Conservation (phyloP, 768 basidiomycete genomes). For the Kwoniella europaea region DNA sequence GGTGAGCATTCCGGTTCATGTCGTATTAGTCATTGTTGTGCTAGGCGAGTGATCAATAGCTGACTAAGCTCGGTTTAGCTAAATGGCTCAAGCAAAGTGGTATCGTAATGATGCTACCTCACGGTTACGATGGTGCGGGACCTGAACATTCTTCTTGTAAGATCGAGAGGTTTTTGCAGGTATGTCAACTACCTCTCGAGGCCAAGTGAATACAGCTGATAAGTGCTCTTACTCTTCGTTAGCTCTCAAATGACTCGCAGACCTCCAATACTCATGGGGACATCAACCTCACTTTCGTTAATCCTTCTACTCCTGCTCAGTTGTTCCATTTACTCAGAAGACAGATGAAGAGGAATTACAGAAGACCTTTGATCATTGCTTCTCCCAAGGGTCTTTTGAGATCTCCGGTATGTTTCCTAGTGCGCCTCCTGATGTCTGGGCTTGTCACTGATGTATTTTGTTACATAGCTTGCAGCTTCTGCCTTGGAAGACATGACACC, state of each 20-base stretch:
- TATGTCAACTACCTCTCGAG: slow-evolving; percentile 45
- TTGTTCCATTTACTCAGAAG: slow-evolving; percentile 92
- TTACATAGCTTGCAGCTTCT: slow-evolving; percentile 73
- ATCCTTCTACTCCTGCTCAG: slow-evolving; percentile 86
- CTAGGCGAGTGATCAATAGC: background rate
- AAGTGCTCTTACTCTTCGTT: background rate
- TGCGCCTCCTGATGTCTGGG: background rate
- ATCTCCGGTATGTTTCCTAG: slow-evolving; percentile 66
- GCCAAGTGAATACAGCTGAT: background rate
- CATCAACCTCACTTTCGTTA: slow-evolving; percentile 82
- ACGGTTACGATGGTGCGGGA: slow-evolving; percentile 87
- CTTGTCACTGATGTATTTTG: too few species aligned
- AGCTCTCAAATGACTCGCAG: slow-evolving; percentile 78
- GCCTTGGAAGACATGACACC: slow-evolving; percentile 67
- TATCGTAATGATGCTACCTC: slow-evolving; percentile 80
- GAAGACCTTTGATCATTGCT: slow-evolving; percentile 83
- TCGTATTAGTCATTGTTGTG: too few species aligned
- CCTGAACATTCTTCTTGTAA: slow-evolving; percentile 91
- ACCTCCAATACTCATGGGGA: slow-evolving; percentile 60
- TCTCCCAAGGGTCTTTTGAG: slow-evolving; percentile 83
- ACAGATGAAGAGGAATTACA: slow-evolving; percentile 80
- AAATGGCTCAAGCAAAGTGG: slow-evolving; percentile 95
- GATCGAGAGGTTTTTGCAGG: slow-evolving; percentile 89
- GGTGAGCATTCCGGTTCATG: slow-evolving; percentile 62
- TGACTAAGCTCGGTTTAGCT: slow-evolving; percentile 61